Conservation (phyloP, 495 filamentous ascomycete genomes). For the Podospora bellae-mahoneyi region DNA sequence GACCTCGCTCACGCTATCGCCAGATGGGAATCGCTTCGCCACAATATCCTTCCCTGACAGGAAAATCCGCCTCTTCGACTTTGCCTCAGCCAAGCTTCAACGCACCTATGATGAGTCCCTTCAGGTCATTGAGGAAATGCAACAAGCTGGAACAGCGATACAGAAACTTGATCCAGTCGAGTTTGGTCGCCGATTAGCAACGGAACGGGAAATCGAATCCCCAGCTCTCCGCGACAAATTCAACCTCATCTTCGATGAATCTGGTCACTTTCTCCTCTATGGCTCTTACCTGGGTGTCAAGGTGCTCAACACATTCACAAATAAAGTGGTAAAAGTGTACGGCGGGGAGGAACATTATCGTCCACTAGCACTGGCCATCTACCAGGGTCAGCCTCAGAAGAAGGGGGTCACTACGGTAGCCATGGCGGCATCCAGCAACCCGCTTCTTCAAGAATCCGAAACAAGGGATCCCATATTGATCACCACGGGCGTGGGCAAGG, state of each 20-base stretch:
- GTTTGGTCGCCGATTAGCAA: constrained; percentile 83
- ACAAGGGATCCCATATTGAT: constrained; percentile 86
- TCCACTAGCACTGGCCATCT: constrained; percentile 77
- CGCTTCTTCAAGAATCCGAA: constrained; percentile 89
- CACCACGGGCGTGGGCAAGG: constrained; percentile 78
- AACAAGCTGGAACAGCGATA: constrained; percentile 79
- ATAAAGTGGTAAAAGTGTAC: constrained; percentile 82
- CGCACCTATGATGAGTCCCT: constrained; percentile 95
- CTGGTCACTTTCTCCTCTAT: constrained; percentile 90
- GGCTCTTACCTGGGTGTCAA: constrained; percentile 89
- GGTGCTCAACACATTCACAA: constrained; percentile 91
- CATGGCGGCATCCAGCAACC: constrained; percentile 94
- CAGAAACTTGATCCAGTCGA: constrained; percentile 82
- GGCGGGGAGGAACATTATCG: constrained; percentile 85
- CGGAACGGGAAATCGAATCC: constrained; percentile 80
- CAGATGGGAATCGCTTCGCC: constrained; percentile 77
- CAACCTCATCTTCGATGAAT: constrained; percentile 93
- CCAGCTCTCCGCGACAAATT: constrained; percentile 61
- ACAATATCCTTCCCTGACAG: constrained; percentile 93
- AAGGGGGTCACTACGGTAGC: constrained; percentile 92
- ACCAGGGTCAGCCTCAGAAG: constrained; percentile 90
- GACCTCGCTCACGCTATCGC: constrained; percentile 79
- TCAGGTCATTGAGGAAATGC: constrained; percentile 81
- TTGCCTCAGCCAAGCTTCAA: constrained; percentile 79
- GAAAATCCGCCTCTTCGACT: constrained; percentile 89